phyloP scores from a whole-genome alignment of 306 rosid genomes.

The Sechiopsis laciniata region DNA sequence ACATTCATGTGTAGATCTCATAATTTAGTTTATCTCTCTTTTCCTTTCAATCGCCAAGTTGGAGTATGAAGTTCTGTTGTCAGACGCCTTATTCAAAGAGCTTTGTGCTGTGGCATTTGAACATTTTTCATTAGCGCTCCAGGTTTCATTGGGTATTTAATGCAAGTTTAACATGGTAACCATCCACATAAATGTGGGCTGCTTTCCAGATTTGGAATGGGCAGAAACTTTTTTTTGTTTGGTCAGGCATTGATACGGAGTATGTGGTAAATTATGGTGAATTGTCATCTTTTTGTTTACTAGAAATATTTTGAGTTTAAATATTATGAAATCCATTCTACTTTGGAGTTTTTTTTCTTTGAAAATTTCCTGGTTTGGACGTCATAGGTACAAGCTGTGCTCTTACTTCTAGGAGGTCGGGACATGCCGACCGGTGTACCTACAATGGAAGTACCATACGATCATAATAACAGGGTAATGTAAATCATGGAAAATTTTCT shows the following conservation, averaged over 20 bases:
- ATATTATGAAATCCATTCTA: neutral
- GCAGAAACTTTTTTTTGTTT: slow-evolving; percentile 1
- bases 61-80: neutral
- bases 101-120: slow-evolving; percentile 11
- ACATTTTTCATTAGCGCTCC: neutral
- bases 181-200: no score
- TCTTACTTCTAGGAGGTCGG: slow-evolving; percentile 77
- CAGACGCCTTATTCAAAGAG: neutral
- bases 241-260: neutral
- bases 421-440: slow-evolving; percentile 53
- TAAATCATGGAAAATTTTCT: slow-evolving; percentile 25
- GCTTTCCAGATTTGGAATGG: no score
- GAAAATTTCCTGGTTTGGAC: neutral
- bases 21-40: slow-evolving; percentile 10
- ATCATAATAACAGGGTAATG: slow-evolving; percentile 63
- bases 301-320: neutral
- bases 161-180: no score
- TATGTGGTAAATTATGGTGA: neutral
- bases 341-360: neutral
- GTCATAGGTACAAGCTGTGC: slow-evolving; percentile 87
- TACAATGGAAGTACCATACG: slow-evolving; percentile 46
- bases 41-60: slow-evolving; percentile 1
- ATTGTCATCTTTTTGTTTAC: neutral
- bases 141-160: neutral
- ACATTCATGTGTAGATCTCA: slow-evolving; percentile 2